Conservation (phyloP, 2,329 filamentous ascomycete genomes). For the Neonectria punicea region DNA sequence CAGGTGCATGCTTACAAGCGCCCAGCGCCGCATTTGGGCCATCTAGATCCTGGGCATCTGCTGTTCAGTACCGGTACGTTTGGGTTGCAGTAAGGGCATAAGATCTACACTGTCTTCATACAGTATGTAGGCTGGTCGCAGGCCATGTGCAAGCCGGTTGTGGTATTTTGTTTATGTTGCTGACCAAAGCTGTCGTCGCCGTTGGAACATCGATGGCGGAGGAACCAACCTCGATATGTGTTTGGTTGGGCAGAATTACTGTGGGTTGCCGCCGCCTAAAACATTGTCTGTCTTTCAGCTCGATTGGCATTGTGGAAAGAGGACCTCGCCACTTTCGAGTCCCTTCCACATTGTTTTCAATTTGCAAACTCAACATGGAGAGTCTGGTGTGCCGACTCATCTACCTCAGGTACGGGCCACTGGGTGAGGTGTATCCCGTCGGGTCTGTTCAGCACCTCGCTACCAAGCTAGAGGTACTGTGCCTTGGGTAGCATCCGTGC, state of each 20-base stretch:
- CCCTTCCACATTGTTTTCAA: neutral
- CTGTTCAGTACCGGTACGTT: conserved; percentile 1
- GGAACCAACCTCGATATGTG: neutral
- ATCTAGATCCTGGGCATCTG: conserved; percentile 18
- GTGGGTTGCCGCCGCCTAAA: neutral
- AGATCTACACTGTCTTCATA: neutral
- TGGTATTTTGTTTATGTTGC: conserved; percentile 8
- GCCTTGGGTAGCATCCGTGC: conserved; percentile 3
- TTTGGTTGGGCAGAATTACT: neutral
- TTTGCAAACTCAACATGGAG: neutral
- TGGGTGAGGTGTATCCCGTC: neutral
- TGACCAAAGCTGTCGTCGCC: conserved; percentile 24
- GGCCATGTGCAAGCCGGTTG: neutral
- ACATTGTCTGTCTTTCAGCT: neutral
- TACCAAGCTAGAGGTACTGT: conserved; percentile 6
- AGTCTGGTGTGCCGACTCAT: neutral
- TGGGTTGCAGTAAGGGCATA: conserved; percentile 3
- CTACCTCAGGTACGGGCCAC: conserved; percentile 4
- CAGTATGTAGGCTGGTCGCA: neutral
- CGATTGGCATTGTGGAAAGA: neutral
- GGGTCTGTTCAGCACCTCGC: conserved; percentile 1
- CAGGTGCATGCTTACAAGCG: conserved; percentile 9
- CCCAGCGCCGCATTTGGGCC: conserved; percentile 1
- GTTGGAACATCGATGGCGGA: conserved; percentile 25
- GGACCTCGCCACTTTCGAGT: neutral